These are phyloP conservation scores for Exophiala dermatitidis DNA, from an alignment of 2,329 filamentous ascomycete genomes.

Conservation along the genomic window DNA sequence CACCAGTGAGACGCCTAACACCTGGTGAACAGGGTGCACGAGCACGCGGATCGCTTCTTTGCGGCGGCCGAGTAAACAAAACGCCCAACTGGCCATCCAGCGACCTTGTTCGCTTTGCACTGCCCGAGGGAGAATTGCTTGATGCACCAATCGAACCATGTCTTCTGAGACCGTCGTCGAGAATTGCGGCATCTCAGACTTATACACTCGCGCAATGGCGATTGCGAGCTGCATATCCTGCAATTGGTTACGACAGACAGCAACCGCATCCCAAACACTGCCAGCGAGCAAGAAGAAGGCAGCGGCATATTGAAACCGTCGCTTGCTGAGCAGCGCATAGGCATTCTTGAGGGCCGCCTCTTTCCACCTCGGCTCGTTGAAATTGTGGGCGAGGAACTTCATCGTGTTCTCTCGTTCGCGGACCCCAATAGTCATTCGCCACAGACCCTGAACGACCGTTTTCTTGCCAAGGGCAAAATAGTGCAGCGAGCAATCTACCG, in stretches of 20 bases:
- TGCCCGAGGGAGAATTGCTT: conserved; percentile 70
- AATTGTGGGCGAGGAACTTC: conserved; percentile 80
- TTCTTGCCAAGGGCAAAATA: conserved; percentile 92
- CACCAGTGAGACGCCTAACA: conserved; percentile 48
- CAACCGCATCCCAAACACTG: conserved; percentile 74
- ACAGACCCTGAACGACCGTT: conserved; percentile 77
- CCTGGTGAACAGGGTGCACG: conserved; percentile 68
- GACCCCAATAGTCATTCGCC: conserved; percentile 90
- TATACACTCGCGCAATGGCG: conserved; percentile 78
- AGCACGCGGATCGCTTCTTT: conserved; percentile 79
- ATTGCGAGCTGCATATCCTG: conserved; percentile 86
- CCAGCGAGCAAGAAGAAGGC: conserved; percentile 92
- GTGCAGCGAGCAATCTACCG: conserved; percentile 81
- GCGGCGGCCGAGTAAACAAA: conserved; percentile 77
- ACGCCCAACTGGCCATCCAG: conserved; percentile 93
- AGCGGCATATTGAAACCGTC: conserved; percentile 88
- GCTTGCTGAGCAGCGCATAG: conserved; percentile 85
- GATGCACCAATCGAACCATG: conserved; percentile 64
- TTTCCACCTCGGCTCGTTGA: conserved; percentile 76
- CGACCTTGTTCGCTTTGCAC: conserved; percentile 69
- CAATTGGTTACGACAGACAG: conserved; percentile 78
- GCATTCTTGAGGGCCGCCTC: conserved; percentile 92
- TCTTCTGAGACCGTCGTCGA: conserved; percentile 53
- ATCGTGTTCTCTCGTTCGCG: conserved; percentile 75
- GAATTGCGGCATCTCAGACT: conserved; percentile 53